These are phyloP conservation scores for Cyberlindnera mycetangii DNA, from an alignment of 805 yeast species.

Conservation along the genomic window DNA sequence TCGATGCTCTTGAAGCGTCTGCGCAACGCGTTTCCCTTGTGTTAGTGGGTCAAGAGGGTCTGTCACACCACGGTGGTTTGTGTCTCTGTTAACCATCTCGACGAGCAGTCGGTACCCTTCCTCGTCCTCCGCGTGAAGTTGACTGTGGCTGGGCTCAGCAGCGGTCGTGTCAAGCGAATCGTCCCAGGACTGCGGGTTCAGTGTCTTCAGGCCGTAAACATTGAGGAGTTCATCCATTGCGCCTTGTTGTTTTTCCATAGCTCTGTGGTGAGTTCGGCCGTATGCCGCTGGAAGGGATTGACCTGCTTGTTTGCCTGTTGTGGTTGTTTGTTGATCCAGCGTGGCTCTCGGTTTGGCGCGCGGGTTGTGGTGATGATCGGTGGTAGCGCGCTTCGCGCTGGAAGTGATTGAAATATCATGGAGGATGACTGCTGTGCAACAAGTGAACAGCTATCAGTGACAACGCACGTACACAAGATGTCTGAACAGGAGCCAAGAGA, in stretches of 20 bases:
- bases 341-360: not conserved
- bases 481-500: slow-evolving; percentile 7
- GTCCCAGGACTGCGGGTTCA: slow-evolving; percentile 40
- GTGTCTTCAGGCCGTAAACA: slow-evolving; percentile 43
- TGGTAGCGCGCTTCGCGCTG: not conserved
- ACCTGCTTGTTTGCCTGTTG: not conserved
- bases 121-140: slow-evolving; percentile 22
- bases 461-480: not conserved
- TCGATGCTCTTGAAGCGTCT: slow-evolving; percentile 39
- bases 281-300: not conserved
- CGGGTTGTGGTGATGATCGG: too few species aligned
- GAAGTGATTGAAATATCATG: not conserved
- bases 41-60: slow-evolving; percentile 58
- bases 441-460: not conserved
- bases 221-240: slow-evolving; percentile 30
- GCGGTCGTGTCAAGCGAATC: slow-evolving; percentile 25
- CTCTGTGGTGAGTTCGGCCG: not conserved
- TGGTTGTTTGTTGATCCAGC: not conserved
- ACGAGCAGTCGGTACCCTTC: slow-evolving; percentile 15
- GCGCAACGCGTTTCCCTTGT: slow-evolving; percentile 42
- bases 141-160: slow-evolving; percentile 28
- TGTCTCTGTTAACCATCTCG: slow-evolving; percentile 25
- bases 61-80: slow-evolving; percentile 24
- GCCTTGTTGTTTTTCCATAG: slow-evolving; percentile 11
- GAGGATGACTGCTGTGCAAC: not conserved